Evolutionary conservation across 768 basidiomycete species (phyloP).

Genomic region (Punctularia strigosozonata): DNA sequence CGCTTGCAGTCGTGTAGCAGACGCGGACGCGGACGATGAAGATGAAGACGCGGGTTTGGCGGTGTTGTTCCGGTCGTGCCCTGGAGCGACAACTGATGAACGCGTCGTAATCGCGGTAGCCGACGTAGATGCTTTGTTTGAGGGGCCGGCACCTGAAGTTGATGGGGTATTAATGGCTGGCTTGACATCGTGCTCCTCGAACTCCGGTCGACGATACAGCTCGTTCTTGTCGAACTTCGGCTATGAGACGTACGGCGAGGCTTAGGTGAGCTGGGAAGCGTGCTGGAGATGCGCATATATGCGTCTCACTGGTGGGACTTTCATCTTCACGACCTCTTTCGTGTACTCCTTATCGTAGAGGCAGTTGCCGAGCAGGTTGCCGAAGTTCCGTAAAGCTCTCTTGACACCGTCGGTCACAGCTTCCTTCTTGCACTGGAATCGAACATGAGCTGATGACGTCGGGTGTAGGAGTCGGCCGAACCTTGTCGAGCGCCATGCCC

Average conservation of each 20-base stretch:
- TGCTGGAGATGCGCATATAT: neutral
- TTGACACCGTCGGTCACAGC: constrained; percentile 94
- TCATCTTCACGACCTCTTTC: constrained; percentile 78
- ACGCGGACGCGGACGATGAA: too few species aligned
- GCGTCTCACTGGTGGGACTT: constrained; percentile 62
- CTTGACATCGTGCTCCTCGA: constrained; percentile 33
- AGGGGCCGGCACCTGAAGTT: constrained; percentile 1
- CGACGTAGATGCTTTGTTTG: constrained; percentile 4
- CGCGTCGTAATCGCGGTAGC: too few species aligned
- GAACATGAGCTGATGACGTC: neutral
- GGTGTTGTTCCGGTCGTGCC: too few species aligned
- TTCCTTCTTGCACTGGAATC: constrained; percentile 86
- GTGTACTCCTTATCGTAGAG: constrained; percentile 92
- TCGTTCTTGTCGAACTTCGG: constrained; percentile 57
- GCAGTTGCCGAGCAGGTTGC: constrained; percentile 92
- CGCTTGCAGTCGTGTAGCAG: too few species aligned
- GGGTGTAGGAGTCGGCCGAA: constrained; percentile 21
- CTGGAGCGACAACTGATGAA: too few species aligned
- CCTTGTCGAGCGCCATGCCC: constrained; percentile 85
- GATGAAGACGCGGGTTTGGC: too few species aligned
- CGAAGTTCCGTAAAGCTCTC: constrained; percentile 83
- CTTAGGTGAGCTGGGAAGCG: neutral
- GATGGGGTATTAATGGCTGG: constrained; percentile 1
- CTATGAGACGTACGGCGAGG: constrained; percentile 23
- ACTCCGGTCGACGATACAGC: constrained; percentile 62